phyloP scores from a whole-genome alignment of 78 protist genomes.

The Acrasis kona region DNA sequence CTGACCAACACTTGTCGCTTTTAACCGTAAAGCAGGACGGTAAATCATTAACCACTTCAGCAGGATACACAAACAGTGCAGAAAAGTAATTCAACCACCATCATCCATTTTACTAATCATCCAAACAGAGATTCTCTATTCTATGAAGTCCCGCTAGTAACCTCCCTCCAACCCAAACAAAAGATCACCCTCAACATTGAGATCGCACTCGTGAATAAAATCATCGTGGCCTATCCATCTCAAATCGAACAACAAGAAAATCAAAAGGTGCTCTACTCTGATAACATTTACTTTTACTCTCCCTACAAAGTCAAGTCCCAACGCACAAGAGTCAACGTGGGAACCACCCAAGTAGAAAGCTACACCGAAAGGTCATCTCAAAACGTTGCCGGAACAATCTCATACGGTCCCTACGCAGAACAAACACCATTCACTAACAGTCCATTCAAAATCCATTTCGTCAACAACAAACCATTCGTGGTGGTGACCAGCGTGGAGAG shows the following conservation, averaged over 20 bases:
- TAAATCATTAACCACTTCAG: too few relatives aligned
- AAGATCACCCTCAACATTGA: not conserved
- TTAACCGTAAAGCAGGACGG: too few relatives aligned
- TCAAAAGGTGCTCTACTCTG: not conserved
- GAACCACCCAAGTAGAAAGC: constrained; percentile 25
- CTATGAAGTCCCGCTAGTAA: not conserved
- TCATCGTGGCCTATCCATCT: not conserved
- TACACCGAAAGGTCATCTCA: constrained; percentile 22
- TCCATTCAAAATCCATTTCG: constrained; percentile 57
- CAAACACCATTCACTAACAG: constrained; percentile 23
- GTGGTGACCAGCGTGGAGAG: not conserved
- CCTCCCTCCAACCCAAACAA: not conserved
- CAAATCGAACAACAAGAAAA: not conserved
- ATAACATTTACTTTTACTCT: not conserved
- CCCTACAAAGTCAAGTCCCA: not conserved
- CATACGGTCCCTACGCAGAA: constrained; percentile 71
- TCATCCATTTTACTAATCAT: too few relatives aligned
- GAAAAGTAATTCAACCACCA: too few relatives aligned
- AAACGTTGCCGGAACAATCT: not conserved
- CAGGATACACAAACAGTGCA: too few relatives aligned
- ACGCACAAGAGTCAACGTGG: constrained; percentile 15
- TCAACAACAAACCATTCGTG: constrained; percentile 49
- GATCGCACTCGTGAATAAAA: not conserved
- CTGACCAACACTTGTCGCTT: too few relatives aligned
- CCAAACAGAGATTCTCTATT: not conserved